Conservation (phyloP, 768 basidiomycete genomes). For the Amanita polypyramis region DNA sequence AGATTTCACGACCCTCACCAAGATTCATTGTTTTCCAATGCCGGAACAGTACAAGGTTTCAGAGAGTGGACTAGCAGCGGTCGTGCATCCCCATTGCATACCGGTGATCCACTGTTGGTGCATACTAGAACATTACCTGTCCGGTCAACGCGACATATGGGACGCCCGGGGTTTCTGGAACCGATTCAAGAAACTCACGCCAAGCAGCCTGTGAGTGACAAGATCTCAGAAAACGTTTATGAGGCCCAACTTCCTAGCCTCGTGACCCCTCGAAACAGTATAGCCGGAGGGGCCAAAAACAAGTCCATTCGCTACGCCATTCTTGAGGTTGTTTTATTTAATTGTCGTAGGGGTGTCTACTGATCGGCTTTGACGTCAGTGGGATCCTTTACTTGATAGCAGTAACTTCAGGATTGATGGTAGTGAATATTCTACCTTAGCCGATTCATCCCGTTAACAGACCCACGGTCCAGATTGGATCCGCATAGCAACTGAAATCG, state of each 20-base stretch:
- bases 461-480: constrained; percentile 60
- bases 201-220: constrained; percentile 29
- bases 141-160: constrained; percentile 62
- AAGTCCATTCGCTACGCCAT: constrained; percentile 82
- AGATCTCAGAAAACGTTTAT: constrained; percentile 53
- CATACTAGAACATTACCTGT: constrained; percentile 43
- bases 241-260: constrained; percentile 67
- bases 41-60: constrained; percentile 70
- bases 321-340: constrained; percentile 45
- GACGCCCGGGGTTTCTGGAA: constrained; percentile 27
- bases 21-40: constrained; percentile 78
- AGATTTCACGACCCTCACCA: constrained; percentile 89
- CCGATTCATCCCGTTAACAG: neutral
- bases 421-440: constrained; percentile 16
- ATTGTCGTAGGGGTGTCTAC: constrained; percentile 6
- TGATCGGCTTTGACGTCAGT: constrained; percentile 32
- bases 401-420: constrained; percentile 82
- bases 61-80: constrained; percentile 62
- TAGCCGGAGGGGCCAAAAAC: constrained; percentile 45
- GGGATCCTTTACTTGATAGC: constrained; percentile 81
- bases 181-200: constrained; percentile 15
- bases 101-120: constrained; percentile 13
- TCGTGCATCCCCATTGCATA: constrained; percentile 36
- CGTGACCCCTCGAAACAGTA: constrained; percentile 64
- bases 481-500: constrained; percentile 83